Evolutionary conservation across 2,329 filamentous ascomycete genomes (phyloP), one percentile per base, ranked within the genome.

Genomic region (Paraphaeosphaeria minitans): DNA sequence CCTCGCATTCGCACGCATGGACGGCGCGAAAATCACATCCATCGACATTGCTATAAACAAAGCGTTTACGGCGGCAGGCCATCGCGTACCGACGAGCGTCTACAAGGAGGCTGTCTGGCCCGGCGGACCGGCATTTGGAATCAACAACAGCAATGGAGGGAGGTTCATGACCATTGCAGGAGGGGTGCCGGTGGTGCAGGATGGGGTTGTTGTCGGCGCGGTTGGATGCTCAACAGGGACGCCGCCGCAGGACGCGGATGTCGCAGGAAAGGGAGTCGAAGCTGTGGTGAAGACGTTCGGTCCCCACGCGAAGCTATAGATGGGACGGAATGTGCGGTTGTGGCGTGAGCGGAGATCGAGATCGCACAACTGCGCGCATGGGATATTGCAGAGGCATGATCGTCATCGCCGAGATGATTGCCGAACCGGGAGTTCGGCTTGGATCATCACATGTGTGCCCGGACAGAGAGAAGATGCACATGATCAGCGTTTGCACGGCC

Each of bases 1-100:
- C 43, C 72, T 82, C 35, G 76, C 78, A 63, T 83, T 83, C 68
- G 71, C 70, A 19, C 79, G 81, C 65, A 82, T 82, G 79, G 79
- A 81, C 62, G 75, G 72, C 58, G 80, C 80, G 21, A 83, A 82
- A 62, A 65, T 82, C 14, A 82, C 80, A n/a, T 79, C 84, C 4
- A 83, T 88, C 62, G 84, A 85, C 71, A 83, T 89, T 69, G 83
- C 86, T 0, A 89, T 90, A 14, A 86, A 89, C 50, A 84, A 85
- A 62, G 83, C 84, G 16, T 85, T 84, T 67, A 86, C 84, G 2
- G 84, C 84, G 3, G 82, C 83, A 1, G 84, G 84, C 16, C 84
- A 85, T 70, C 75, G 79, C 21, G 73, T 78, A 4, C 82, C 83
- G 0, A 85, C 83, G 0, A 78, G 79, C 22, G 74, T 77, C 2